These are phyloP conservation scores for Corymbia maculata DNA, from an alignment of 345 rosid species.

Conservation along the genomic window DNA sequence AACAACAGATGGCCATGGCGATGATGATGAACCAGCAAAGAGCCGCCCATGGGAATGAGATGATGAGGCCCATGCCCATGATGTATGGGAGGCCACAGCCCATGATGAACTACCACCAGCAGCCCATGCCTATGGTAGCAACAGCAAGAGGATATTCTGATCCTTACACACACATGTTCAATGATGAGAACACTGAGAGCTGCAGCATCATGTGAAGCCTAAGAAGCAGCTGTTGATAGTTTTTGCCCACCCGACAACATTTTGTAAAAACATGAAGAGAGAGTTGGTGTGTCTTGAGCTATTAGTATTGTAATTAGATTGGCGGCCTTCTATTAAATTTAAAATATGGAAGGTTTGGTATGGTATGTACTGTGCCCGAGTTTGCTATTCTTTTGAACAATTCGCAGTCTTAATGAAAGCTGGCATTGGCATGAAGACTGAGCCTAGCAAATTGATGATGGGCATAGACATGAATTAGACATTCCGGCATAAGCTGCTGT, in stretches of 20 bases:
- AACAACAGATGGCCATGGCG: conserved; percentile 30
- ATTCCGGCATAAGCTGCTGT: not conserved
- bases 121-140: conserved; percentile 22
- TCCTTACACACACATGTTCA: conserved; percentile 59
- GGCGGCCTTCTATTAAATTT: not conserved
- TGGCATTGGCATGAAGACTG: not conserved
- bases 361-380: not conserved
- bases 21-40: conserved; percentile 66
- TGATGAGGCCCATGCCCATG: conserved; percentile 56
- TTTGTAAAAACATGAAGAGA: not conserved
- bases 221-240: not conserved
- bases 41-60: conserved; percentile 37
- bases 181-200: conserved; percentile 83
- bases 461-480: not conserved
- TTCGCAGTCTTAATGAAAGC: not conserved
- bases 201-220: conserved; percentile 75
- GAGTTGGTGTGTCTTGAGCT: not conserved
- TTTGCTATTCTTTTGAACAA: not conserved
- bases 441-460: not conserved
- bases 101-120: conserved; percentile 35
- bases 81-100: conserved; percentile 69
- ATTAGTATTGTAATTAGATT: not conserved
- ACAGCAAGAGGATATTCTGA: conserved; percentile 29
- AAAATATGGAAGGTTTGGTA: not conserved
- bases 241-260: not conserved